phyloP scores from a whole-genome alignment of 106 monocot species.

The Acanthochlamys bracteata region DNA sequence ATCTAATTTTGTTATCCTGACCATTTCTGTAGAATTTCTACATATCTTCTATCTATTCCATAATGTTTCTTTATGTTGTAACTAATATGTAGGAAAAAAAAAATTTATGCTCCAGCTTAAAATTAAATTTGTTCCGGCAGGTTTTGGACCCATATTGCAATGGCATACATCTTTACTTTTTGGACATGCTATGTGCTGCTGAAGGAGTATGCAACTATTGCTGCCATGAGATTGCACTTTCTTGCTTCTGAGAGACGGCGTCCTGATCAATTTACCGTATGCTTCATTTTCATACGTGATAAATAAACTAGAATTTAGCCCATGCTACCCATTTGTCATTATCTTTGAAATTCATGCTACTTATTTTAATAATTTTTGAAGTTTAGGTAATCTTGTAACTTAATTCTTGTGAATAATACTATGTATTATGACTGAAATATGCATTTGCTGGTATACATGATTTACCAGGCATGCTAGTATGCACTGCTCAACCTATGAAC shows the following conservation, averaged over 20 bases:
- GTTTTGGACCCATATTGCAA: conserved; percentile 55
- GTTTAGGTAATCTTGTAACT: too few relatives aligned
- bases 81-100: not conserved
- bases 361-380: not conserved
- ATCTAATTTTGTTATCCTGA: too few relatives aligned
- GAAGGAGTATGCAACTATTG: conserved; percentile 47
- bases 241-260: conserved; percentile 61
- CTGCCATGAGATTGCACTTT: conserved; percentile 55
- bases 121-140: conserved; percentile 7
- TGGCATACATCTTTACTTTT: conserved; percentile 54
- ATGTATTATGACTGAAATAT: too few relatives aligned
- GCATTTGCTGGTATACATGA: too few relatives aligned
- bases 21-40: too few relatives aligned
- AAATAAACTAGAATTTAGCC: not conserved
- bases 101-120: not conserved
- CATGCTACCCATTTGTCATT: not conserved
- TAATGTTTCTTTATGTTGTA: too few relatives aligned
- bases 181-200: conserved; percentile 53
- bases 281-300: not conserved
- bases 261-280: conserved; percentile 64
- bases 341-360: too few relatives aligned
- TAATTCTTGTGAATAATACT: too few relatives aligned
- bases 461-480: too few relatives aligned
- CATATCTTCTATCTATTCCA: too few relatives aligned
- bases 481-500: too few relatives aligned